Percentiles rank a stretch among this genome's conserved stretches.
Evolutionary conservation across 768 basidiomycete genomes (phyloP).

Genomic region (Xerocomellus dryophilus): DNA sequence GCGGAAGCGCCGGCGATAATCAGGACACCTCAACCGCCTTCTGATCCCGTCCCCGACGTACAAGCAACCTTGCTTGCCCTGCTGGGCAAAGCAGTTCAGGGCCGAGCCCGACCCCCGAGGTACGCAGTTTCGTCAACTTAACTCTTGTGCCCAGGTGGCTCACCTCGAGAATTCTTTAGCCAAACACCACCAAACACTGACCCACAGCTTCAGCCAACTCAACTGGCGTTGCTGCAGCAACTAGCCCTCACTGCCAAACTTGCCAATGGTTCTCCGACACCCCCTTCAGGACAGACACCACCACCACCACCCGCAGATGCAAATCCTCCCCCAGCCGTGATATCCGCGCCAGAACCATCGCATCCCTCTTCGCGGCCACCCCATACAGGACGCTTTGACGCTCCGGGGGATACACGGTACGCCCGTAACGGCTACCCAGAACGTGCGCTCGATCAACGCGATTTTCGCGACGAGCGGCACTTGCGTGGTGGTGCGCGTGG

Average conservation of each 20-base stretch:
- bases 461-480: conserved; percentile 51
- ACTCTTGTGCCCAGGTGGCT: conserved; percentile 2
- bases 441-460: conserved; percentile 44
- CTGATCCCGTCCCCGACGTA: conserved; percentile 31
- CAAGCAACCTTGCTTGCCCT: conserved; percentile 69
- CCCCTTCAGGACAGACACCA: conserved; percentile 27
- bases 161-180: conserved; percentile 33
- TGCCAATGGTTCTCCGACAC: conserved; percentile 30
- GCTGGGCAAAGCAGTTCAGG: conserved; percentile 61
- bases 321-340: neutral
- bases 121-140: conserved; percentile 30
- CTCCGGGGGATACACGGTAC: conserved; percentile 41
- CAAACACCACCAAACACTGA: conserved; percentile 62
- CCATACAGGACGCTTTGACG: conserved; percentile 27
- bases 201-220: conserved; percentile 47
- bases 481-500: conserved; percentile 54
- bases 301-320: conserved; percentile 26
- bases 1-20: conserved; percentile 29
- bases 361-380: neutral
- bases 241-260: conserved; percentile 60
- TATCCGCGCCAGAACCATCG: conserved; percentile 23
- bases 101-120: conserved; percentile 31
- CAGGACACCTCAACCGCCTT: conserved; percentile 26
- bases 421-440: conserved; percentile 31
- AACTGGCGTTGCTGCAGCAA: conserved; percentile 74